A percentile compares a stretch with the other conserved stretches of the same genome.
phyloP scores from a whole-genome alignment of 164 flowering plant genomes.

The Liriodendron chinense region DNA sequence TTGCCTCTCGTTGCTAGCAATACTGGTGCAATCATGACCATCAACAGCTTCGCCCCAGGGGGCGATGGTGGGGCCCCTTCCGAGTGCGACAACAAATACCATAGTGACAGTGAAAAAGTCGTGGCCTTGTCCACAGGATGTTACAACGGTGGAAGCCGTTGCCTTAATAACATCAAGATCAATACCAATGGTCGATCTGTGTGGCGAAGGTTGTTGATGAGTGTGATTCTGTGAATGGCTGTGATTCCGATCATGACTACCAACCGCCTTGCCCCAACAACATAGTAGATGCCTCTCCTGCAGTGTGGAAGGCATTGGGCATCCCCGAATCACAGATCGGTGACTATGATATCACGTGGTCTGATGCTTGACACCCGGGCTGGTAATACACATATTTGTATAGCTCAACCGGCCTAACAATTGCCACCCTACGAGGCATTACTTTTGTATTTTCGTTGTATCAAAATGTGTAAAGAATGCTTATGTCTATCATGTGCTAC shows the following conservation, averaged over 20 bases:
- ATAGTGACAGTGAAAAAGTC: not conserved
- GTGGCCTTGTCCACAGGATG: constrained; percentile 7
- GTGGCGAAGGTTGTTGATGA: constrained; percentile 13
- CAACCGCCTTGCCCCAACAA: constrained; percentile 10
- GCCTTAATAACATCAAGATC: constrained; percentile 4
- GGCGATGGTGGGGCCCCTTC: constrained; percentile 29
- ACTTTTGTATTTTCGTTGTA: too few relatives aligned
- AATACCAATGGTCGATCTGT: constrained; percentile 4
- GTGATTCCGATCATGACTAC: not conserved
- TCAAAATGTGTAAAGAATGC: too few relatives aligned
- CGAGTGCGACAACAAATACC: constrained; percentile 23
- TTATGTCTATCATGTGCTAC: too few relatives aligned
- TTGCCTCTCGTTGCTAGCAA: constrained; percentile 16
- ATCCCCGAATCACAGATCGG: not conserved
- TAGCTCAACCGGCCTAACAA: too few relatives aligned
- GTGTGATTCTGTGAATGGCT: constrained; percentile 7
- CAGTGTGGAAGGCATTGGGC: constrained; percentile 4
- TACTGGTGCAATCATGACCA: constrained; percentile 16
- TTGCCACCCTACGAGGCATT: too few relatives aligned
- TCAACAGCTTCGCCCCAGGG: constrained; percentile 21
- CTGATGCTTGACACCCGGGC: not conserved
- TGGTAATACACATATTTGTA: not conserved
- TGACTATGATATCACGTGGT: not conserved
- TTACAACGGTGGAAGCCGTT: constrained; percentile 3
- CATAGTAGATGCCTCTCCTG: constrained; percentile 11